phyloP scores from a whole-genome alignment of 202 grass and related monocot species.

The Sporobolus alterniflorus region DNA sequence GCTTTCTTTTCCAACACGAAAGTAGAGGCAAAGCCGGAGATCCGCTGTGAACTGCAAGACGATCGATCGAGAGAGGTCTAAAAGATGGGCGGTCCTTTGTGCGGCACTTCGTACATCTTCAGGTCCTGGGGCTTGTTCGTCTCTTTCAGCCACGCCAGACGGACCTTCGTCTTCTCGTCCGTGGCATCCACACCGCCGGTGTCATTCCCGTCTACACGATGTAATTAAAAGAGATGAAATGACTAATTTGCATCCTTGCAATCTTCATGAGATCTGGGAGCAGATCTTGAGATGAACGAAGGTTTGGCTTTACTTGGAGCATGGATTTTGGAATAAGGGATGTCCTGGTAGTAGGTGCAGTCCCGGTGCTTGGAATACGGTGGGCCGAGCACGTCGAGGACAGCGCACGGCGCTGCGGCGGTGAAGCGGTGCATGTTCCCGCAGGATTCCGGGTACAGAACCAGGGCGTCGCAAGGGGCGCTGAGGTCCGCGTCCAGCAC shows the following conservation, averaged over 20 bases:
- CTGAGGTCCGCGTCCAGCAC: slow-evolving; percentile 56
- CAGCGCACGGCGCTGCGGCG: slow-evolving; percentile 54
- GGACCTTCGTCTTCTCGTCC: neutral
- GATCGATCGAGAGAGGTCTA: neutral
- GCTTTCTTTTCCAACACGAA: neutral
- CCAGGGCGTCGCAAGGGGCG: slow-evolving; percentile 56
- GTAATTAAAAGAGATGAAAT: neutral
- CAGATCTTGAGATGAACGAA: neutral
- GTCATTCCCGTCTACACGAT: neutral
- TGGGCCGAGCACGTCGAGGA: slow-evolving; percentile 79
- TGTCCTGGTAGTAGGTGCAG: slow-evolving; percentile 74
- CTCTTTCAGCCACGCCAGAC: slow-evolving; percentile 37
- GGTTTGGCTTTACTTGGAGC: slow-evolving; percentile 36
- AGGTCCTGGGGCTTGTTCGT: slow-evolving; percentile 27
- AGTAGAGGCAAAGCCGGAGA: neutral
- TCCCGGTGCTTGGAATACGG: slow-evolving; percentile 64
- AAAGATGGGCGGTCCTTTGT: slow-evolving; percentile 1
- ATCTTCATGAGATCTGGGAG: no score
- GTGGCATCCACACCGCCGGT: neutral
- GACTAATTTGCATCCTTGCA: neutral
- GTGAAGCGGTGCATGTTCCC: slow-evolving; percentile 77
- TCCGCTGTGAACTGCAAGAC: neutral
- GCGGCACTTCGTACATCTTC: slow-evolving; percentile 37
- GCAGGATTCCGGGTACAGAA: slow-evolving; percentile 69
- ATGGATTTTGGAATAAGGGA: slow-evolving; percentile 33